Conservation (phyloP, 352 stramenopile species). For the Pythium diclinum region DNA sequence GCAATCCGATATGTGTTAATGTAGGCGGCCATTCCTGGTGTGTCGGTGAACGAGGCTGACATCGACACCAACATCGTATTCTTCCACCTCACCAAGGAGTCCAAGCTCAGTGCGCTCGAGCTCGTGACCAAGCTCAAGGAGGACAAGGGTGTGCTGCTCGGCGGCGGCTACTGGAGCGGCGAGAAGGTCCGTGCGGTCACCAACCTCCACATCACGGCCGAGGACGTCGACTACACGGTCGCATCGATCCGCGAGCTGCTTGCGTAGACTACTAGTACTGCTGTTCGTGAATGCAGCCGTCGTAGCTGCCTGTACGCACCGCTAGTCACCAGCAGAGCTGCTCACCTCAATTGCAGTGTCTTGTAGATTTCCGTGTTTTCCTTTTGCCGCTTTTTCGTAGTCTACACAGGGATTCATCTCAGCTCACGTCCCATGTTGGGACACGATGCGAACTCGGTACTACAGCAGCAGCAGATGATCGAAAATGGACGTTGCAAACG, state of each 20-base stretch:
- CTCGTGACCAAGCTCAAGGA: conserved; percentile 57
- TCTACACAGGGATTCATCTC: too few species aligned
- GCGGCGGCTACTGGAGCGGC: conserved; percentile 54
- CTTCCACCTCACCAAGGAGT: conserved; percentile 52
- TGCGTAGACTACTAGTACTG: conserved; percentile 24
- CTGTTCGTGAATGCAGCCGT: neutral
- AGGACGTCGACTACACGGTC: conserved; percentile 67
- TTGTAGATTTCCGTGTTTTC: conserved; percentile 69
- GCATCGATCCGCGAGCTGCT: conserved; percentile 54
- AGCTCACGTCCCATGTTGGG: too few species aligned
- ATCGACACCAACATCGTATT: conserved; percentile 92
- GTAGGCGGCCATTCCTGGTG: conserved; percentile 49
- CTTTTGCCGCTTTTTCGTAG: conserved; percentile 18
- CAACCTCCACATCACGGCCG: conserved; percentile 64
- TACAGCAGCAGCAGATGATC: too few species aligned
- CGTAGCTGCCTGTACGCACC: neutral
- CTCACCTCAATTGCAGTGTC: conserved; percentile 54
- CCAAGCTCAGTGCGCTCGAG: conserved; percentile 52
- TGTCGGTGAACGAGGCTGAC: conserved; percentile 52
- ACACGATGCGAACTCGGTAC: too few species aligned
- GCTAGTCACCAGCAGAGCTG: neutral
- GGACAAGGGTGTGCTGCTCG: conserved; percentile 71
- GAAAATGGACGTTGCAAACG: too few species aligned
- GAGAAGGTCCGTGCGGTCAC: conserved; percentile 67
- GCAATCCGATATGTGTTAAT: too few species aligned